Percentiles rank a stretch among this genome's conserved stretches.
Evolutionary conservation across 2,329 filamentous ascomycete species (phyloP).

Genomic region (Pseudophaeomoniella oleicola): DNA sequence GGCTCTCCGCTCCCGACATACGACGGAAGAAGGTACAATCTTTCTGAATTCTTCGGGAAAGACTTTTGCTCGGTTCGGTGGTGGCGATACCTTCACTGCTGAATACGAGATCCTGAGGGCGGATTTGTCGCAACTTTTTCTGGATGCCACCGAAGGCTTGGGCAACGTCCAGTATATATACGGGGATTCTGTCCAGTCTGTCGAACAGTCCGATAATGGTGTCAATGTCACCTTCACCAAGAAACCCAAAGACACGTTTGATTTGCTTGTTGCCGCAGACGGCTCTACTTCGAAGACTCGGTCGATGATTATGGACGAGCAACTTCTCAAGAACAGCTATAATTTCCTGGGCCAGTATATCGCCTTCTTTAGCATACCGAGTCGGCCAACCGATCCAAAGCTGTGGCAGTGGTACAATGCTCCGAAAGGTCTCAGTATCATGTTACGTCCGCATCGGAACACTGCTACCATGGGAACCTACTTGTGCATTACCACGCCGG

Average conservation of each 20-base stretch:
- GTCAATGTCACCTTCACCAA: slow-evolving; percentile 30
- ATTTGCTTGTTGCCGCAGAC: slow-evolving; percentile 32
- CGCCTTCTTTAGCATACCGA: slow-evolving; percentile 27
- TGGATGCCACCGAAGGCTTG: slow-evolving; percentile 21
- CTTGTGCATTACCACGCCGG: slow-evolving; percentile 16
- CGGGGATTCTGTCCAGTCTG: slow-evolving; percentile 12
- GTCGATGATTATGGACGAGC: slow-evolving; percentile 20
- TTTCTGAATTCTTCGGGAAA: slow-evolving; percentile 26
- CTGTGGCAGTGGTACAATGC: slow-evolving; percentile 10
- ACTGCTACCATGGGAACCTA: slow-evolving; percentile 10
- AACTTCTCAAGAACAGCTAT: slow-evolving; percentile 15
- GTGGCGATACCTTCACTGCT: slow-evolving; percentile 31
- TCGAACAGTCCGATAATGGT: neutral
- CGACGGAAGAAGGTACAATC: slow-evolving; percentile 23
- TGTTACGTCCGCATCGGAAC: slow-evolving; percentile 12
- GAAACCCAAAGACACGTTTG: slow-evolving; percentile 26
- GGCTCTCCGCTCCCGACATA: slow-evolving; percentile 20
- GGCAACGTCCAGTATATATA: slow-evolving; percentile 19
- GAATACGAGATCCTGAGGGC: slow-evolving; percentile 49
- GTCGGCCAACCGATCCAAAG: slow-evolving; percentile 8
- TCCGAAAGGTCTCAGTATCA: slow-evolving; percentile 7
- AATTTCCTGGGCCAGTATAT: slow-evolving; percentile 16
- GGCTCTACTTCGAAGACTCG: slow-evolving; percentile 29
- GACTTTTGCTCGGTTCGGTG: slow-evolving; percentile 25
- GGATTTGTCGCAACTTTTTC: slow-evolving; percentile 36